These are phyloP conservation scores for Rhododendron williamsianum DNA, from an alignment of 148 eudicot species.

Conservation along the genomic window DNA sequence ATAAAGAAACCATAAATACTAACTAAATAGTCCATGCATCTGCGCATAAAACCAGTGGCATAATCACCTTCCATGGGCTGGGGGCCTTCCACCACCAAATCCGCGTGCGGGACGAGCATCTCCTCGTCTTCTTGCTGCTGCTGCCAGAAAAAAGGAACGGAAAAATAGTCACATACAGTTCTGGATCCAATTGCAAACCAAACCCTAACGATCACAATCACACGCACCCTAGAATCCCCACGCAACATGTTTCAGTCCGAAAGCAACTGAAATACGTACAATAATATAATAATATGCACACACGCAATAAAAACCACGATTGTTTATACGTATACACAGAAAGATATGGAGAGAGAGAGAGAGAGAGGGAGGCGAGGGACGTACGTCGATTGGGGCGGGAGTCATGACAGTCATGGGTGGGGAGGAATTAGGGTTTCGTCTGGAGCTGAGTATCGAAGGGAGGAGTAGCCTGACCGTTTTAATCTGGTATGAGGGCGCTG, in stretches of 20 bases:
- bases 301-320: background rate
- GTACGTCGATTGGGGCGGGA: slow-evolving; percentile 59
- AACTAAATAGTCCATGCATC: slow-evolving; percentile 1
- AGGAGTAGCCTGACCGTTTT: background rate
- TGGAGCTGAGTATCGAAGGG: background rate
- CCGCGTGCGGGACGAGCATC: slow-evolving; percentile 81
- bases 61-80: slow-evolving; percentile 87
- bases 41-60: slow-evolving; percentile 10
- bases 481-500: background rate
- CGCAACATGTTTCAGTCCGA: background rate
- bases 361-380: slow-evolving; percentile 9
- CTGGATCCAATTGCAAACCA: slow-evolving; percentile 8
- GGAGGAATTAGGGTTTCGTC: background rate
- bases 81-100: slow-evolving; percentile 44
- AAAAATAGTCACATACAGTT: background rate
- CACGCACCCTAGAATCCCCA: slow-evolving; percentile 11
- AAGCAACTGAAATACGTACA: background rate
- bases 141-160: slow-evolving; percentile 7
- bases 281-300: background rate
- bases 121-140: slow-evolving; percentile 75
- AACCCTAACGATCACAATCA: slow-evolving; percentile 14
- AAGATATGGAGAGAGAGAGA: background rate
- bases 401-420: slow-evolving; percentile 55
- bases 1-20: background rate
- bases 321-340: background rate